Evolutionary conservation across 345 rosid species (phyloP).

Genomic region (Lepidium aucheri): DNA sequence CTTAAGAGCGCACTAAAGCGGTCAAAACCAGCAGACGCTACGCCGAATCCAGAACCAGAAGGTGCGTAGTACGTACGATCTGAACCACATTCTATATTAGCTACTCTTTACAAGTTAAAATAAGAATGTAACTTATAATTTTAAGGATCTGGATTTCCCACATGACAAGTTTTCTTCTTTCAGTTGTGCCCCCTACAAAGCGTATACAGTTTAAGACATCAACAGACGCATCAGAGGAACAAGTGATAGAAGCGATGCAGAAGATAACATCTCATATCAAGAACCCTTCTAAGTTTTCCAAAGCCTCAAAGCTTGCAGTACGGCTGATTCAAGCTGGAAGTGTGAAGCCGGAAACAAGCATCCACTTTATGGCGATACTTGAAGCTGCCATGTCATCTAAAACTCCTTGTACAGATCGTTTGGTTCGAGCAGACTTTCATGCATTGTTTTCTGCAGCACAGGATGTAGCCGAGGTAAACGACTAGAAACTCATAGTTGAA

Average conservation of each 20-base stretch:
- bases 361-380: slow-evolving; percentile 63
- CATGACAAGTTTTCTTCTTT: not conserved
- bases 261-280: slow-evolving; percentile 83
- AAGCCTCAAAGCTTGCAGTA: slow-evolving; percentile 89
- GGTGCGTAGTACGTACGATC: not conserved
- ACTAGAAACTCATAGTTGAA: not conserved
- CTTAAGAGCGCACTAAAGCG: slow-evolving; percentile 84
- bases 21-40: slow-evolving; percentile 39
- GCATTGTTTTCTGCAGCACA: slow-evolving; percentile 83
- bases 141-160: not conserved
- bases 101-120: not conserved
- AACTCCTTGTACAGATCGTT: slow-evolving; percentile 70
- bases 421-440: slow-evolving; percentile 60
- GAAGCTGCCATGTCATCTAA: slow-evolving; percentile 79
- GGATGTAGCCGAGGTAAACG: slow-evolving; percentile 59
- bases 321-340: slow-evolving; percentile 87
- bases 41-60: slow-evolving; percentile 18
- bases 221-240: slow-evolving; percentile 76
- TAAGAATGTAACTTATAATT: not conserved
- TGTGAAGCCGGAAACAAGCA: slow-evolving; percentile 71
- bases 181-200: slow-evolving; percentile 39
- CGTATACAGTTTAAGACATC: slow-evolving; percentile 83
- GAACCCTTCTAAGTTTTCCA: slow-evolving; percentile 65
- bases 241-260: slow-evolving; percentile 86
- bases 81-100: no score